These are phyloP conservation scores for Borovskyia barvae DNA, from an alignment of 208 protist genomes.

Conservation along the genomic window DNA sequence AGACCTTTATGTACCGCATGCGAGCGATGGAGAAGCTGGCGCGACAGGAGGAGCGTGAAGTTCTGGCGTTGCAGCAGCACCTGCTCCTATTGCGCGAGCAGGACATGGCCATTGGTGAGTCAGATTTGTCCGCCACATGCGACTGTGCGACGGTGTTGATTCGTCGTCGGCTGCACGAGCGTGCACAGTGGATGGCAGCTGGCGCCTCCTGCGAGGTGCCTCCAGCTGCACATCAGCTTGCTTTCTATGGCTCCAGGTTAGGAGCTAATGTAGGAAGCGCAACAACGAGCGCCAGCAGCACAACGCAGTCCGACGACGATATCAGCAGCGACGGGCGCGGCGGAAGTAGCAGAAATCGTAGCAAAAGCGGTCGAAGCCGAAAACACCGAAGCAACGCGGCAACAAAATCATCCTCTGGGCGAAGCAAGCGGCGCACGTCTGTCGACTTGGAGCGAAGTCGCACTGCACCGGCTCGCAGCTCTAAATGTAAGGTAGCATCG, in stretches of 20 bases:
- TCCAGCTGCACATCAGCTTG: too few relatives aligned
- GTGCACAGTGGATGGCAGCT: slow-evolving; percentile 29
- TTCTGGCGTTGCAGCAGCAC: slow-evolving; percentile 58
- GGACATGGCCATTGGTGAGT: slow-evolving; percentile 22
- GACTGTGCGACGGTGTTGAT: slow-evolving; percentile 29
- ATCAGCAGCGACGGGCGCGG: not conserved
- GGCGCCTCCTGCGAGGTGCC: too few relatives aligned
- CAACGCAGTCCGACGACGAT: slow-evolving; percentile 1
- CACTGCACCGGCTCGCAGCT: too few relatives aligned
- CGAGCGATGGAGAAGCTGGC: slow-evolving; percentile 20
- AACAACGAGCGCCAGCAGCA: slow-evolving; percentile 22
- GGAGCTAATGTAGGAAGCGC: not conserved
- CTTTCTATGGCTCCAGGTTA: not conserved
- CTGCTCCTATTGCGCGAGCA: slow-evolving; percentile 41
- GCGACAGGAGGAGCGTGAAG: slow-evolving; percentile 38
- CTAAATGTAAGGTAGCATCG: too few relatives aligned
- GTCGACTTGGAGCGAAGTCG: too few relatives aligned
- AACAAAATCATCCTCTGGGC: too few relatives aligned
- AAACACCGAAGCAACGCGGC: not conserved
- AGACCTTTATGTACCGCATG: slow-evolving; percentile 33
- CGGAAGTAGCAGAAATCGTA: not conserved
- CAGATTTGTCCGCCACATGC: slow-evolving; percentile 38
- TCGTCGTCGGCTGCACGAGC: slow-evolving; percentile 27
- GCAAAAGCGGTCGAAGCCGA: not conserved
- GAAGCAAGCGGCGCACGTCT: too few relatives aligned